Percentiles rank a stretch among this genome's conserved stretches.
Evolutionary conservation across 2,329 filamentous ascomycete species (phyloP).

Genomic region (Aspergillus sp.): DNA sequence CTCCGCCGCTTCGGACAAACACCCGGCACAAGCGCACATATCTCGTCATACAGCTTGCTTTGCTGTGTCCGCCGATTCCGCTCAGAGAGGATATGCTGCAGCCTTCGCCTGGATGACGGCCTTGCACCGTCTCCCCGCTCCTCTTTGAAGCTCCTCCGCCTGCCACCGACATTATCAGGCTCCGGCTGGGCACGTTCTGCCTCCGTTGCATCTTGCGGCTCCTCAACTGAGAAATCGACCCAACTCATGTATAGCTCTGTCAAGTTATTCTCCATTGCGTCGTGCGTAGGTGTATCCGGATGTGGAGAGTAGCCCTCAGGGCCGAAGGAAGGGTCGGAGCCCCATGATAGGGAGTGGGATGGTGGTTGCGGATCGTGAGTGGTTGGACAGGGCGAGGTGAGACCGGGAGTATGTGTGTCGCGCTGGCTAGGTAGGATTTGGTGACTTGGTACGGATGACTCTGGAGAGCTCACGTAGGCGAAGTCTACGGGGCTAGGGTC

Average conservation of each 20-base stretch:
- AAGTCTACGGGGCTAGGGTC: neutral
- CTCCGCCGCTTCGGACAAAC: neutral
- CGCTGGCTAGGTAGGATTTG: slow-evolving; percentile 1
- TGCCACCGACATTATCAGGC: neutral
- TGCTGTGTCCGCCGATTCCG: slow-evolving; percentile 1
- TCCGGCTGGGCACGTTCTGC: neutral
- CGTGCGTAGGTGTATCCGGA: neutral
- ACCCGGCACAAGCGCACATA: neutral
- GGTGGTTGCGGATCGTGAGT: neutral
- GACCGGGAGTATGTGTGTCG: neutral
- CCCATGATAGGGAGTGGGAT: neutral
- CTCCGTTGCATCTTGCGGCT: neutral
- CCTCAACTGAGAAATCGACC: neutral
- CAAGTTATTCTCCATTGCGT: neutral
- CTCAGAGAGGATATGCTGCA: neutral
- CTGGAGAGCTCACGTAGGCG: neutral
- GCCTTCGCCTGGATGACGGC: neutral
- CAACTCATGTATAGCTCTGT: neutral
- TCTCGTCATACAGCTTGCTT: neutral
- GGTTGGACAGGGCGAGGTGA: neutral
- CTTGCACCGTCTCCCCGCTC: neutral
- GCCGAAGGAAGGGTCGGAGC: neutral
- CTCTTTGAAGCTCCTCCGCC: neutral
- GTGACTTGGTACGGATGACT: neutral
- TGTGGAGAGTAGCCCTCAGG: neutral